Evolutionary conservation across 805 yeast species (phyloP).

Genomic region (Candida ulmi): DNA sequence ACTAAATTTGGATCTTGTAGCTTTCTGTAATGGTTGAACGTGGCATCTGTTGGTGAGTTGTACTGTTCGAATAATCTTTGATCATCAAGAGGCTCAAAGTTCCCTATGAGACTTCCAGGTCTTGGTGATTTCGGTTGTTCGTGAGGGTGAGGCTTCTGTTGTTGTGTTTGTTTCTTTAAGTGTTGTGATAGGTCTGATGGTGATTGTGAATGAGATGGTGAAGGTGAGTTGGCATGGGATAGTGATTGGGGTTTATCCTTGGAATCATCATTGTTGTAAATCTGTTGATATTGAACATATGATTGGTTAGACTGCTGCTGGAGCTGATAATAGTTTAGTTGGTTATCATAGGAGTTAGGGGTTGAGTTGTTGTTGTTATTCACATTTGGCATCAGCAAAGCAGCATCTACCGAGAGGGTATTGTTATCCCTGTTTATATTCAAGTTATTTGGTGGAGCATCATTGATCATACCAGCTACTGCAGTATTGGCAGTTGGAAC

Average conservation of each 20-base stretch:
- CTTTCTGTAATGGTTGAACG: neutral
- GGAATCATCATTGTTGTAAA: neutral
- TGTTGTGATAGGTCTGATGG: neutral
- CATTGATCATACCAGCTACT: neutral
- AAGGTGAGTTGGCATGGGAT: neutral
- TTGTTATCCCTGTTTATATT: neutral
- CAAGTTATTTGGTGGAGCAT: neutral
- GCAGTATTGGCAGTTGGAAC: neutral
- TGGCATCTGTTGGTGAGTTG: neutral
- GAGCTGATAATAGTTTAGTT: neutral
- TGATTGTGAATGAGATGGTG: neutral
- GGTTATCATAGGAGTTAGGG: neutral
- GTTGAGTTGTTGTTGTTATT: neutral
- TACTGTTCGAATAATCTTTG: neutral
- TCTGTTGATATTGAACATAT: neutral
- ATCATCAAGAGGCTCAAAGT: neutral
- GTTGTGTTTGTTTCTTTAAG: neutral
- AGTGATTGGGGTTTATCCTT: neutral
- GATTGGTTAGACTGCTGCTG: slow-evolving; percentile 1
- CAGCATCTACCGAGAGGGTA: neutral
- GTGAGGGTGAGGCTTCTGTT: neutral
- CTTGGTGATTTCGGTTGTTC: neutral
- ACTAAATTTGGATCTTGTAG: neutral
- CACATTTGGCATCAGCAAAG: neutral
- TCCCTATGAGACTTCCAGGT: neutral